Conservation (phyloP, 1,284 basidiomycete species). For the Pseudozyma tsukubaensis region DNA sequence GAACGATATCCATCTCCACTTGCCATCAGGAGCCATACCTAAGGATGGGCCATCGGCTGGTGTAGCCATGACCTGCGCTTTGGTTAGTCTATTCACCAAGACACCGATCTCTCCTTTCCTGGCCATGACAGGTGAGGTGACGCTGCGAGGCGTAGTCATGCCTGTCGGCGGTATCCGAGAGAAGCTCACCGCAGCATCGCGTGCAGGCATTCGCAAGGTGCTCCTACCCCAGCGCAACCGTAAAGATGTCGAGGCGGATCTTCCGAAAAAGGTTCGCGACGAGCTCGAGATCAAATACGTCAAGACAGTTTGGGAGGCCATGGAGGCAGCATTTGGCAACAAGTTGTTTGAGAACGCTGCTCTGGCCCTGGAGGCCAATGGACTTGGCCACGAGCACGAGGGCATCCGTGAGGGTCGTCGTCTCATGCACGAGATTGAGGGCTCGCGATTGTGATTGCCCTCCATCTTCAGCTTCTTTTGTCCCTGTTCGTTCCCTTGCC, state of each 20-base stretch:
- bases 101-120: conserved; percentile 71
- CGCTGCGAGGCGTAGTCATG: conserved; percentile 64
- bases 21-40: conserved; percentile 86
- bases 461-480: background rate
- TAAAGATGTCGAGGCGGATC: conserved; percentile 85
- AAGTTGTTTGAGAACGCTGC: conserved; percentile 55
- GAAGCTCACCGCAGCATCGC: conserved; percentile 71
- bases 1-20: conserved; percentile 87
- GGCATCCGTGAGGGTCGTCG: conserved; percentile 55
- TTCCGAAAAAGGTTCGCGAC: conserved; percentile 77
- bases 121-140: conserved; percentile 67
- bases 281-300: conserved; percentile 84
- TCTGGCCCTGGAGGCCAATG: conserved; percentile 46
- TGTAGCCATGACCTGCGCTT: conserved; percentile 85
- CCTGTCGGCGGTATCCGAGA: conserved; percentile 67
- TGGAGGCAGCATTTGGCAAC: conserved; percentile 74
- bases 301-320: conserved; percentile 79
- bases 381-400: conserved; percentile 53
- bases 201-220: conserved; percentile 82
- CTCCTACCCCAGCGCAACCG: conserved; percentile 84
- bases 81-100: conserved; percentile 83
- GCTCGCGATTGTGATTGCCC: conserved; percentile 29
- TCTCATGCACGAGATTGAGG: conserved; percentile 53
- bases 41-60: conserved; percentile 89
- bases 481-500: background rate